Percentiles rank a stretch among this genome's conserved stretches.
These are phyloP conservation scores for Podospora anserina DNA, from an alignment of 495 filamentous ascomycete species.

Conservation along the genomic window DNA sequence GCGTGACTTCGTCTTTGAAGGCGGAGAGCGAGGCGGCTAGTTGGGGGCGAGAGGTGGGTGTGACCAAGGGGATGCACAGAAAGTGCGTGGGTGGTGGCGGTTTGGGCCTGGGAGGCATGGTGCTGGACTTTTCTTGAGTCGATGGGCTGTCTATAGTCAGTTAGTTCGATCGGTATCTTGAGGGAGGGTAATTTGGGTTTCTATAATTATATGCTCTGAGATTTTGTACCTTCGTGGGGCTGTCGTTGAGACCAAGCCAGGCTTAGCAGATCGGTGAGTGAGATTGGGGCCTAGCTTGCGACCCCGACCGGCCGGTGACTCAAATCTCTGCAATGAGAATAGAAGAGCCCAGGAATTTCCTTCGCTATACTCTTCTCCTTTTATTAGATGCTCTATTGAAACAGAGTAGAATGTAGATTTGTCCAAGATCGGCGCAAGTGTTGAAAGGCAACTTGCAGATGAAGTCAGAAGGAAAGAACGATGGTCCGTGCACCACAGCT, in stretches of 20 bases:
- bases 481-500: no score
- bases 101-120: conserved; percentile 18
- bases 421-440: no score
- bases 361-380: neutral
- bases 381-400: neutral
- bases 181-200: no score
- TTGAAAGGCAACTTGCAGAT: no score
- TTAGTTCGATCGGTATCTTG: no score
- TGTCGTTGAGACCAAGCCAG: neutral
- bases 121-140: conserved; percentile 4
- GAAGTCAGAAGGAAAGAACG: no score
- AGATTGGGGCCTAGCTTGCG: neutral
- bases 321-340: neutral
- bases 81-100: conserved; percentile 70
- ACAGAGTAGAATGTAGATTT: no score
- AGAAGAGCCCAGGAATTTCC: neutral
- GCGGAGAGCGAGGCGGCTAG: conserved; percentile 56
- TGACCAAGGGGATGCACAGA: conserved; percentile 78
- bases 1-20: conserved; percentile 58
- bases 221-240: neutral
- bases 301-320: neutral
- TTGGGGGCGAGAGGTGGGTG: conserved; percentile 56
- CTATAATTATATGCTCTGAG: no score
- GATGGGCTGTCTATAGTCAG: neutral
- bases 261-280: neutral